These are phyloP conservation scores for Penicillium atrosanguineum DNA, from an alignment of 495 filamentous ascomycete species.

Conservation along the genomic window DNA sequence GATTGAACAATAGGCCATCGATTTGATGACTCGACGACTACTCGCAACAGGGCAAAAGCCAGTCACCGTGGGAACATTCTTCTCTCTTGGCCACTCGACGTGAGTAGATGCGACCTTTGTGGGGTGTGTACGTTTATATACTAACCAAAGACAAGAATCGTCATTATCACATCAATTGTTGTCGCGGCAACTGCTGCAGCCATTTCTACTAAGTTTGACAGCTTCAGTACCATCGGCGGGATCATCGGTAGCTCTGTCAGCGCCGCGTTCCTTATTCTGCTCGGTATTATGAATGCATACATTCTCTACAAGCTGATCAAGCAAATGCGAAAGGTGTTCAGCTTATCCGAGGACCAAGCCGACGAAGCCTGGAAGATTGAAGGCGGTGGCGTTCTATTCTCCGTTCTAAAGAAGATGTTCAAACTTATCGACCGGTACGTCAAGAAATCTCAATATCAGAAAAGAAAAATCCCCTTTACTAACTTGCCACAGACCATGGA, in stretches of 20 bases:
- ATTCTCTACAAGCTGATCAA: constrained; percentile 73
- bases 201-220: constrained; percentile 72
- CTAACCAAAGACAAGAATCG: constrained; percentile 53
- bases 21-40: constrained; percentile 91
- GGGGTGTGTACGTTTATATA: no score
- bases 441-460: not conserved
- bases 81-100: constrained; percentile 90
- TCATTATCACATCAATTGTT: constrained; percentile 84
- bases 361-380: constrained; percentile 65
- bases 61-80: constrained; percentile 94
- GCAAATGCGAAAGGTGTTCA: constrained; percentile 61
- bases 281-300: constrained; percentile 82
- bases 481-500: constrained; percentile 65
- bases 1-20: constrained; percentile 64
- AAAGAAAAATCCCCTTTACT: not conserved
- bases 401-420: constrained; percentile 73
- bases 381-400: constrained; percentile 71
- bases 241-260: constrained; percentile 82
- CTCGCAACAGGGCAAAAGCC: constrained; percentile 82
- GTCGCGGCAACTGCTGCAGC: constrained; percentile 88
- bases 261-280: constrained; percentile 74
- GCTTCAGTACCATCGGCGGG: constrained; percentile 76
- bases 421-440: constrained; percentile 69
- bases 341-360: constrained; percentile 48
- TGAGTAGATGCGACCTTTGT: constrained; percentile 21